Conservation (phyloP, 345 rosid species). For the Geranium brycei region DNA sequence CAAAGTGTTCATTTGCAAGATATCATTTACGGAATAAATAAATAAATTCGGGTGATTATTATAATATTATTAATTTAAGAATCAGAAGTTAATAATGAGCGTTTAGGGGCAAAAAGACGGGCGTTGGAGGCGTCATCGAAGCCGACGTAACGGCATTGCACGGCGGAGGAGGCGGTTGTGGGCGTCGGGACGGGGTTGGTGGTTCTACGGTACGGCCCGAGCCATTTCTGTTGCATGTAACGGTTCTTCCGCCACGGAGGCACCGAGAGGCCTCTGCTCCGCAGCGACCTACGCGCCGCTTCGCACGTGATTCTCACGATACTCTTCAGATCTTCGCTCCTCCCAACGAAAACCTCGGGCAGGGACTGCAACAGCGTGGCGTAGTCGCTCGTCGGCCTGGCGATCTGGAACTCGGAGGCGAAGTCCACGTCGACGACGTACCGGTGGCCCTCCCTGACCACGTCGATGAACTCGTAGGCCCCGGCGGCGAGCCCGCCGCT, state of each 20-base stretch:
- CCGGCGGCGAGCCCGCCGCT: slow-evolving; percentile 38
- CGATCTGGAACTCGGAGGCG: slow-evolving; percentile 53
- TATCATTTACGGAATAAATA: too few species aligned
- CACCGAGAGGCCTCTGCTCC: slow-evolving; percentile 30
- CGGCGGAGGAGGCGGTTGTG: slow-evolving; percentile 14
- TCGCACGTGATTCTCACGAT: slow-evolving; percentile 33
- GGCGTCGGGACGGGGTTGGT: slow-evolving; percentile 13
- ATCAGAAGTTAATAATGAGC: slow-evolving; percentile 14
- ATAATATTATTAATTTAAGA: too few species aligned
- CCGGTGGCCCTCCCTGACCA: slow-evolving; percentile 21
- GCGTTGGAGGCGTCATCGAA: slow-evolving; percentile 40
- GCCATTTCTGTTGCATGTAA: slow-evolving; percentile 70
- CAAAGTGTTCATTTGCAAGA: too few species aligned
- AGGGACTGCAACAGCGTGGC: slow-evolving; percentile 21
- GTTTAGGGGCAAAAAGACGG: slow-evolving; percentile 33
- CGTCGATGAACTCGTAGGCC: slow-evolving; percentile 62
- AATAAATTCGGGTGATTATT: too few species aligned
- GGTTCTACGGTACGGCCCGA: slow-evolving; percentile 48
- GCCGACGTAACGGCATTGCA: slow-evolving; percentile 43
- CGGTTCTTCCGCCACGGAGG: slow-evolving; percentile 84
- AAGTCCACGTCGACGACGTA: slow-evolving; percentile 58
- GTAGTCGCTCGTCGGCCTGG: slow-evolving; percentile 53
- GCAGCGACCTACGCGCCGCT: slow-evolving; percentile 49
- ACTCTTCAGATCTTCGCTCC: slow-evolving; percentile 40
- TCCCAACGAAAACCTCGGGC: slow-evolving; percentile 45